phyloP scores from a whole-genome alignment of 192 early-diverging fungal species.

The Coemansia interrupta region DNA sequence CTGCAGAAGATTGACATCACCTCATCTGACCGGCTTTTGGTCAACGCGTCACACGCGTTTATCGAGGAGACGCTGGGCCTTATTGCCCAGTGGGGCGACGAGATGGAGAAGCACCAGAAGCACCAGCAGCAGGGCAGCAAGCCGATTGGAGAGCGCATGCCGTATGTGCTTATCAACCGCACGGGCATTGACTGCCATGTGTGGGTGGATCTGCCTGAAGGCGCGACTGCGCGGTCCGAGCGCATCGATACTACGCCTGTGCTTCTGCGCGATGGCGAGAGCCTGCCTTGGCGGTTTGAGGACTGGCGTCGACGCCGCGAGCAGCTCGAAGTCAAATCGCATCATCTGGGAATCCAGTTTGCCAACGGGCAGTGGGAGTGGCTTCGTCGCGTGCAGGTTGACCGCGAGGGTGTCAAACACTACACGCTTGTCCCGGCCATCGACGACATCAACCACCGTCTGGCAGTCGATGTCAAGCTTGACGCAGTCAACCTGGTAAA shows the following conservation, averaged over 20 bases:
- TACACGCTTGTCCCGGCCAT: conserved; percentile 81
- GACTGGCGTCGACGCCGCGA: conserved; percentile 93
- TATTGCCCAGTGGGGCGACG: conserved; percentile 54
- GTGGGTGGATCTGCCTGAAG: conserved; percentile 69
- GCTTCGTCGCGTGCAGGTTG: conserved; percentile 82
- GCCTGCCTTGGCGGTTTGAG: conserved; percentile 91
- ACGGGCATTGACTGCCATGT: conserved; percentile 87
- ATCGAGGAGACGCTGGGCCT: conserved; percentile 65
- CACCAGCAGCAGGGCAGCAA: conserved; percentile 14
- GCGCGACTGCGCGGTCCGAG: conserved; percentile 27
- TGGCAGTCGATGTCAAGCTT: conserved; percentile 85
- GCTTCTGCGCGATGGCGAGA: conserved; percentile 62
- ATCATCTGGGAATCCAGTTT: conserved; percentile 81
- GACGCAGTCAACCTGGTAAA: conserved; percentile 77
- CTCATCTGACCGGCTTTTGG: conserved; percentile 69
- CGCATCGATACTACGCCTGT: conserved; percentile 68
- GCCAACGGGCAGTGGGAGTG: conserved; percentile 86
- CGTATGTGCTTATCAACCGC: conserved; percentile 84
- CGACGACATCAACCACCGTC: conserved; percentile 70
- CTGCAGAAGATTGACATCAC: conserved; percentile 60
- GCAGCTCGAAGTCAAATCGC: conserved; percentile 62
- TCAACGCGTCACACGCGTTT: conserved; percentile 84
- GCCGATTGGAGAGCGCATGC: conserved; percentile 55
- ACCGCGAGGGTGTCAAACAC: conserved; percentile 78
- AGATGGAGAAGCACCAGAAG: conserved; percentile 26